Conservation (phyloP, 495 filamentous ascomycete genomes). For the Podospora tetraspora region DNA sequence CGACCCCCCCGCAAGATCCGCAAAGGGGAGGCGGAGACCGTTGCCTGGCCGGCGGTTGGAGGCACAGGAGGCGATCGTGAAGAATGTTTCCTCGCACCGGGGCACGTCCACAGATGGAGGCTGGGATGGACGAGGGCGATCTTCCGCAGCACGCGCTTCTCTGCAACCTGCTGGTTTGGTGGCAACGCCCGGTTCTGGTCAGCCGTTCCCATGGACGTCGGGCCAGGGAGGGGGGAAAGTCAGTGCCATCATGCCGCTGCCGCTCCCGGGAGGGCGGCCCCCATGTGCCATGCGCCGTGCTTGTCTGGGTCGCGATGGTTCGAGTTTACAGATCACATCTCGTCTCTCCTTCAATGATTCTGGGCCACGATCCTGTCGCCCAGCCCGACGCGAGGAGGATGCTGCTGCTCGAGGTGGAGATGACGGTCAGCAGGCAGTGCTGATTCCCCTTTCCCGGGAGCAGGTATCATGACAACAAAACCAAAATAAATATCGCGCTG, state of each 20-base stretch:
- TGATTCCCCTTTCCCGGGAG: not conserved
- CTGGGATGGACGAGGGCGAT: constrained; percentile 3
- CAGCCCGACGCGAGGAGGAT: too few relatives aligned
- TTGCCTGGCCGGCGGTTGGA: not conserved
- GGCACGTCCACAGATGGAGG: constrained; percentile 1
- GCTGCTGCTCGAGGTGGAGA: not conserved
- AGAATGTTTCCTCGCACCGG: not conserved
- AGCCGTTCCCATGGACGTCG: not conserved
- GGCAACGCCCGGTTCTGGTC: constrained; percentile 1
- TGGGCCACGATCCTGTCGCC: too few relatives aligned
- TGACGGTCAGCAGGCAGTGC: not conserved
- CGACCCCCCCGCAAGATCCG: not conserved
- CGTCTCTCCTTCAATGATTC: not conserved
- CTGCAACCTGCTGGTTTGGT: constrained; percentile 14
- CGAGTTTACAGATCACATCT: not conserved
- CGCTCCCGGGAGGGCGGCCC: constrained; percentile 1
- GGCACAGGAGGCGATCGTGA: constrained; percentile 3
- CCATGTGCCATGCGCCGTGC: not conserved
- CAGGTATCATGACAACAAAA: not conserved
- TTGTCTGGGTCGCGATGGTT: constrained; percentile 1
- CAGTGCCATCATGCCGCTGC: not conserved
- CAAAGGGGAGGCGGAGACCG: not conserved
- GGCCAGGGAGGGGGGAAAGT: not conserved
- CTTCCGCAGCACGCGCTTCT: constrained; percentile 10
- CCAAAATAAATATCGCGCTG: constrained; percentile 9